Base-by-base conservation (phyloP, 2,329 filamentous ascomycete species). In the Xylaria sp. region DNA sequence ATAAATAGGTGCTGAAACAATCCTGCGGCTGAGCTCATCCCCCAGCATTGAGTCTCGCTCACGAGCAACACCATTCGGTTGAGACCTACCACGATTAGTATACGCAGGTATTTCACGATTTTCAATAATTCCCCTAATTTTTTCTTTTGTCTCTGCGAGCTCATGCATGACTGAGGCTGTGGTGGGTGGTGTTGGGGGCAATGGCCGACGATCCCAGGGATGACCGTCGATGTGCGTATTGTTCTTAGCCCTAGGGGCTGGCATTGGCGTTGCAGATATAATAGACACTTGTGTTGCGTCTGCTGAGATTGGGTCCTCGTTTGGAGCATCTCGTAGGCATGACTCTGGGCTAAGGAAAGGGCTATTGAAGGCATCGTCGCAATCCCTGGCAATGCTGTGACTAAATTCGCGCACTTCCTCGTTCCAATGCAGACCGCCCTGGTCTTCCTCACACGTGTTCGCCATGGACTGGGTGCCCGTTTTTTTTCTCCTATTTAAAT, bases 301-400 rank as follows among this genome's bases (percentile, higher is more conserved):
- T 1, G 51, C 59, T 31, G 63, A 35, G 13, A 37, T 35, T 25
- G 69, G 54, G 1, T 60, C 60, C 13, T 61, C 63, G 10, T 62
- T 54, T 25, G 61, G 37, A 13, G 54, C 37, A 17, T 65, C 53
- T 40, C 46, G 59, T 2, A 66, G 19, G 35, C 60, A 63, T 17
- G 68, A 63, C 3, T 71, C 59, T 6, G 59, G 54, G 35, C 51
- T 63, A 17, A 84, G 76, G 10, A 85, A 68, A 9, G 81, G 83
- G 68, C 90, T 87, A 72, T 92, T 93, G 79, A 98, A 97, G 1
- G 93, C 93, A 71, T 95, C 91, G 71, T 98, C 93, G 71, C 93
- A 96, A 60, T 95, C 91, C 75, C 92, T 92, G 51, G 92, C 92
- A 63, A 97, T 88, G 70, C 92, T 92, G 69, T 86, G 87, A 68